Percentiles rank a stretch among this genome's conserved stretches.
Conservation (phyloP, 1,139 yeast genomes). For the Candida smagusa region DNA sequence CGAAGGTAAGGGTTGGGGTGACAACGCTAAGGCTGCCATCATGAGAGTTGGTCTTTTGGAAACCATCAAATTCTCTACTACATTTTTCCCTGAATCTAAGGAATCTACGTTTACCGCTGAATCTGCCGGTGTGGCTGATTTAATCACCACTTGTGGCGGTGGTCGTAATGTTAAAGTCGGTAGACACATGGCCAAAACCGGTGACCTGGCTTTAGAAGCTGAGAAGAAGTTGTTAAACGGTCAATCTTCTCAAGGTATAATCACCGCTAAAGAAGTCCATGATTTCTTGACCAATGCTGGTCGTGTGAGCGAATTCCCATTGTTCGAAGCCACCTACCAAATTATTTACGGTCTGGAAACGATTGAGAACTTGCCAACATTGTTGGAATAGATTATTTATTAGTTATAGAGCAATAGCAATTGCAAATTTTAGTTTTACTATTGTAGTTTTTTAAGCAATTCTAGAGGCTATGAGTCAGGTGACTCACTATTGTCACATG, state of each 20-base stretch:
- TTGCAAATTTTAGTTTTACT: no score
- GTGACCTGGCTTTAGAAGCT: constrained; percentile 40
- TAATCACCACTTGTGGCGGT: constrained; percentile 48
- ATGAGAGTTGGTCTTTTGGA: constrained; percentile 48
- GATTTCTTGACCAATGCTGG: constrained; percentile 37
- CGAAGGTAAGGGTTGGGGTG: constrained; percentile 52
- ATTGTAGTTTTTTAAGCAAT: no score
- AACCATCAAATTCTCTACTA: constrained; percentile 39
- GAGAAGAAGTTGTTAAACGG: constrained; percentile 47
- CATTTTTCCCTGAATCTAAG: constrained; percentile 41
- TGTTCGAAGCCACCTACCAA: constrained; percentile 48
- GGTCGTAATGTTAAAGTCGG: constrained; percentile 51
- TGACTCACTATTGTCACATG: no score
- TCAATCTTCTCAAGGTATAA: constrained; percentile 49
- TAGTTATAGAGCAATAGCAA: no score
- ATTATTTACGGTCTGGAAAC: constrained; percentile 41
- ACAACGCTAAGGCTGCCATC: constrained; percentile 49
- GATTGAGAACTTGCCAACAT: constrained; percentile 41
- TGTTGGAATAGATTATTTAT: constrained; percentile 23
- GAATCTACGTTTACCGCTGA: constrained; percentile 42
- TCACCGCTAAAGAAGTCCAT: constrained; percentile 49
- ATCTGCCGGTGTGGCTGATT: constrained; percentile 51
- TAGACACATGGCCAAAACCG: constrained; percentile 46
- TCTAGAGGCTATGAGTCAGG: no score
- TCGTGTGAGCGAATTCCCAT: constrained; percentile 38